Percentiles rank a stretch among this genome's conserved stretches.
phyloP scores from a whole-genome alignment of 306 rosid genomes.

The Acacia melanoxylon region DNA sequence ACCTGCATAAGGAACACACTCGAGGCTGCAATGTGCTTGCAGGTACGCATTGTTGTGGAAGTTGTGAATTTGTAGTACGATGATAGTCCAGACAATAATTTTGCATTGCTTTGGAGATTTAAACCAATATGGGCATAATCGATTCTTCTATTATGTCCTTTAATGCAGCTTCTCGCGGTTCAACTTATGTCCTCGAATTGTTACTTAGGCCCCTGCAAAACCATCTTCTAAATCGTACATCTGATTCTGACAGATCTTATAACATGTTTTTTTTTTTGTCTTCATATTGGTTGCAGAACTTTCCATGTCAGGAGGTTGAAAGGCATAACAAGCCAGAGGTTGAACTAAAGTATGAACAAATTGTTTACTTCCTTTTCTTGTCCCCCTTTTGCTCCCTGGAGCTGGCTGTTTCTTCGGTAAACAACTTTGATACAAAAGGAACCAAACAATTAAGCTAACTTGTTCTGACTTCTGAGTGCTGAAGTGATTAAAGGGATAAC shows the following conservation, averaged over 20 bases:
- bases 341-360: slow-evolving; percentile 72
- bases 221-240: neutral
- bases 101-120: neutral
- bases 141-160: neutral
- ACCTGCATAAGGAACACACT: slow-evolving; percentile 89
- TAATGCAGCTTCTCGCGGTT: neutral
- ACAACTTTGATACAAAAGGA: too few relatives aligned
- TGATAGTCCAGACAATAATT: neutral
- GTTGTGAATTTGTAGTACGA: neutral
- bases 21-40: slow-evolving; percentile 97
- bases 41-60: slow-evolving; percentile 43
- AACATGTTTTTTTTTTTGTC: slow-evolving; percentile 7
- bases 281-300: slow-evolving; percentile 54
- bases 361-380: neutral
- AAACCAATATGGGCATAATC: neutral
- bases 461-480: neutral
- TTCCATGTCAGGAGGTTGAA: slow-evolving; percentile 98
- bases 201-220: neutral
- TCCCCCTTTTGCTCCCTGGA: neutral
- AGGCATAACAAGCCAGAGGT: slow-evolving; percentile 98
- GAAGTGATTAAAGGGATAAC: neutral
- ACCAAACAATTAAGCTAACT: neutral
- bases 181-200: neutral
- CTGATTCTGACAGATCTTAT: neutral
- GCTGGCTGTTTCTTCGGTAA: neutral